phyloP scores from a whole-genome alignment of 2,329 filamentous ascomycete species.

The Xylaria sp. region DNA sequence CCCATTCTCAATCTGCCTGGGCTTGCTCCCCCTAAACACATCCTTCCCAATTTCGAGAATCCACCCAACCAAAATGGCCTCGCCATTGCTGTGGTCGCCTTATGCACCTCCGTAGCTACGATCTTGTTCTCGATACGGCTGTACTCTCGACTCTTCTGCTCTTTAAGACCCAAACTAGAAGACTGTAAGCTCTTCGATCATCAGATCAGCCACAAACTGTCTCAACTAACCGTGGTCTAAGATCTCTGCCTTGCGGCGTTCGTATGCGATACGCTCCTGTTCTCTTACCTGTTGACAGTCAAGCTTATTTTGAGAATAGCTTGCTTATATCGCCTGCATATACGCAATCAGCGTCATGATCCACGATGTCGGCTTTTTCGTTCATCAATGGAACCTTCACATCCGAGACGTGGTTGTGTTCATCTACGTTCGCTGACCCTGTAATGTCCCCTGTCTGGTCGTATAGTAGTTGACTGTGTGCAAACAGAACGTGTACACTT shows the following conservation, averaged over 20 bases:
- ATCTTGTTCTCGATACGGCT: conserved; percentile 15
- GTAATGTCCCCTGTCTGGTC: not conserved
- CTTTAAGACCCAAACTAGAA: conserved; percentile 11
- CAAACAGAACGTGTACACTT: conserved; percentile 22
- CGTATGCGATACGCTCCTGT: not conserved
- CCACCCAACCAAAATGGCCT: conserved; percentile 18
- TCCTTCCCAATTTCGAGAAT: conserved; percentile 8
- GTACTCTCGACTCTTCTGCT: conserved; percentile 23
- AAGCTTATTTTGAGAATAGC: not conserved
- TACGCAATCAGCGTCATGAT: conserved; percentile 20
- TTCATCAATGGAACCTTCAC: conserved; percentile 25
- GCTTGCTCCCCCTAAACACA: not conserved
- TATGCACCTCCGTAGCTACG: conserved; percentile 10
- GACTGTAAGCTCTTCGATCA: conserved; percentile 11
- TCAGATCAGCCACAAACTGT: not conserved
- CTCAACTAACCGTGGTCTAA: not conserved
- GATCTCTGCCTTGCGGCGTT: conserved; percentile 12
- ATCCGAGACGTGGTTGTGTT: conserved; percentile 18
- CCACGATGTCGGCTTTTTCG: conserved; percentile 18
- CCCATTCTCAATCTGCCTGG: conserved; percentile 15
- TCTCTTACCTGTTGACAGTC: not conserved
- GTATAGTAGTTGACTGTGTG: not conserved
- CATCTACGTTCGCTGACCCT: conserved; percentile 1
- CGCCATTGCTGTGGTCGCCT: conserved; percentile 8
- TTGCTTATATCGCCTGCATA: conserved; percentile 24